Base-by-base conservation (phyloP, 1,284 basidiomycete species). In the Trichosporon asahii region DNA sequence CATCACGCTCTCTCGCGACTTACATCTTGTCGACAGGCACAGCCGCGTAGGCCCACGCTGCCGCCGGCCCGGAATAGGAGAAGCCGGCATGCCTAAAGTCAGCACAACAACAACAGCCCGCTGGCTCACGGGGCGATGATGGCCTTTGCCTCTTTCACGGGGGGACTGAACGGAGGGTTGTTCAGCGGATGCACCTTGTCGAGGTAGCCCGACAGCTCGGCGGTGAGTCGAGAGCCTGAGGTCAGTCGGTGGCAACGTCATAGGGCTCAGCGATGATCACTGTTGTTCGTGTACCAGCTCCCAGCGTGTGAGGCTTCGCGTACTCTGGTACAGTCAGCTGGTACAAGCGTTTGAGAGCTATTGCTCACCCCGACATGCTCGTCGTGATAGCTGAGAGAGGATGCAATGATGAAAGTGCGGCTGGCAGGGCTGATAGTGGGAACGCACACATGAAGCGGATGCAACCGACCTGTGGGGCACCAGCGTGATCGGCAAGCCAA, bases 31-130 rank as follows among this genome's bases (percentile, higher is more conserved):
- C 86, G 0, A 88, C 89, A 77, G 97, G 91, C 68, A 99, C 92
- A 76, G 89, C 89, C 78, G 89, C 90, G 83, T 99, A 99, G 0
- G 96, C 96, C 91, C 93, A 98, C 1, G 95, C 97, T 0, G 97
- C 96, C 2, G 95, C 87, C 6, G 90, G 90, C 27, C 97, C 97
- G 69, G 95, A 98, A 83, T 98, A 99, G 1, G 90, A 88, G 83
- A 96, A 98, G 3, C 97, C 97, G 0, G 97, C 97, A 82, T 99
- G 97, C 3, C 95, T 96, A 77, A 18, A 8, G 60, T 73, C 60
- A 68, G 68, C 21, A 2, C 33, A 3, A 1, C 6, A 33, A 9
- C 9, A 12, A 14, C 35, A 8, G 23, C 31, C 11, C 57, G 1
- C 14, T 18, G 12, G 85, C 90, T 75, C 76, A 96, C 94, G 97